phyloP scores from a whole-genome alignment of 805 yeast genomes.

The Starmerella khaoyaiensis region DNA sequence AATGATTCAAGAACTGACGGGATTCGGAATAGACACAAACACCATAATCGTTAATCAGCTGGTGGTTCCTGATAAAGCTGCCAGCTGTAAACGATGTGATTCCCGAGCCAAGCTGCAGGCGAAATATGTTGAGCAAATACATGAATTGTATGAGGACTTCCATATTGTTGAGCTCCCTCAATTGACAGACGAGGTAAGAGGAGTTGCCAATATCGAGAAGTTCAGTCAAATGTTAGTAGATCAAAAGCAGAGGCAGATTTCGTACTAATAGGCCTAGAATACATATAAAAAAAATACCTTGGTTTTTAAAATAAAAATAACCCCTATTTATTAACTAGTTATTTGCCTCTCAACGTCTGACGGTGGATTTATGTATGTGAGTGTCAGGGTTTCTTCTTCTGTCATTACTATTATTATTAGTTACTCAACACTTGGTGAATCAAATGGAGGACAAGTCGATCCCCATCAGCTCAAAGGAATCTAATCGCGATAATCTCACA shows the following conservation, averaged over 20 bases:
- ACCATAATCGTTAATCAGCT: conserved; percentile 92
- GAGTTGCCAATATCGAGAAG: conserved; percentile 67
- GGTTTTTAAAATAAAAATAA: too few species aligned
- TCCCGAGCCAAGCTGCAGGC: conserved; percentile 92
- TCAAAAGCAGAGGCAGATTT: conserved; percentile 44
- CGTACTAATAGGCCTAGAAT: conserved; percentile 1
- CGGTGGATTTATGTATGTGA: too few species aligned
- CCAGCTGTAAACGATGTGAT: conserved; percentile 74
- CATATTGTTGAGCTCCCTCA: conserved; percentile 93
- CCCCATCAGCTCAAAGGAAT: too few species aligned
- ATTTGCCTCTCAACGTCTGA: too few species aligned
- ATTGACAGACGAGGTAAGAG: conserved; percentile 90
- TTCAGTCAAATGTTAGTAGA: conserved; percentile 70
- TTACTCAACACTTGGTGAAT: too few species aligned
- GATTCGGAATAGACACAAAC: conserved; percentile 92
- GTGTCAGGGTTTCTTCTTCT: too few species aligned
- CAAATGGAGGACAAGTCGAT: too few species aligned
- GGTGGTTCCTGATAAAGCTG: conserved; percentile 60
- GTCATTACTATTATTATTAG: too few species aligned
- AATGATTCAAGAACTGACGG: conserved; percentile 88
- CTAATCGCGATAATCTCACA: too few species aligned
- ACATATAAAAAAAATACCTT: too few species aligned
- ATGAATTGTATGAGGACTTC: conserved; percentile 91
- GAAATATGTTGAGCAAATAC: conserved; percentile 90
- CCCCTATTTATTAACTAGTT: too few species aligned